Evolutionary conservation across 106 monocot genomes (phyloP).

Genomic region (Vanilla planifolia): DNA sequence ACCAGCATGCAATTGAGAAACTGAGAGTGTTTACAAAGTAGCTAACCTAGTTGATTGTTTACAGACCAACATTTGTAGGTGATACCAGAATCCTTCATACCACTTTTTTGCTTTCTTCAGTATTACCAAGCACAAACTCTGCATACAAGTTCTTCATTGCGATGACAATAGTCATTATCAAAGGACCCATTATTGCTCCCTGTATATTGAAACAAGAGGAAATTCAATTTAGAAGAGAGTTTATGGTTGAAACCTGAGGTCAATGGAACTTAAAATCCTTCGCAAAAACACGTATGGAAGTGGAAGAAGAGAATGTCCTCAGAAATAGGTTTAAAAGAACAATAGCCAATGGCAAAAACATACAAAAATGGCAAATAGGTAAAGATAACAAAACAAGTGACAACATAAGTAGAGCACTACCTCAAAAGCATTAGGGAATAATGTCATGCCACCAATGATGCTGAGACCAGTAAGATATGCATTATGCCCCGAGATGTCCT

Average conservation of each 20-base stretch:
- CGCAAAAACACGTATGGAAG: background rate
- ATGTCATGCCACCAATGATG: slow-evolving; percentile 62
- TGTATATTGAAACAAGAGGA: slow-evolving; percentile 15
- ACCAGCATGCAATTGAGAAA: background rate
- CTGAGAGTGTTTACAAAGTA: background rate
- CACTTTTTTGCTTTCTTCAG: slow-evolving; percentile 13
- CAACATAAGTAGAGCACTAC: slow-evolving; percentile 11
- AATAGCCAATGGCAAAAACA: too few species aligned
- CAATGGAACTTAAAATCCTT: background rate
- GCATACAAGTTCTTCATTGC: slow-evolving; percentile 76
- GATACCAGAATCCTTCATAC: background rate
- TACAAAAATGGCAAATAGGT: too few species aligned
- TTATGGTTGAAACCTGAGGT: background rate
- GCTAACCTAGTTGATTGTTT: background rate
- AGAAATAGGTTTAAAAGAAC: background rate
- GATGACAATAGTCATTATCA: slow-evolving; percentile 75
- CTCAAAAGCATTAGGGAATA: slow-evolving; percentile 68
- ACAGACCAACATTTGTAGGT: background rate
- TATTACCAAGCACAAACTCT: slow-evolving; percentile 68
- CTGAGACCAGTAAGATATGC: slow-evolving; percentile 62
- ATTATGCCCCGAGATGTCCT: slow-evolving; percentile 57
- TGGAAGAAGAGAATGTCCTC: background rate
- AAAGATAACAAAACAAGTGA: background rate
- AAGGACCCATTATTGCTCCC: slow-evolving; percentile 97
- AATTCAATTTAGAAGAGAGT: too few species aligned